A percentile compares a stretch with the other conserved stretches of the same genome.
These are phyloP conservation scores for Phyllosticta citrichinensis DNA, from an alignment of 2,329 filamentous ascomycete genomes.

Conservation along the genomic window DNA sequence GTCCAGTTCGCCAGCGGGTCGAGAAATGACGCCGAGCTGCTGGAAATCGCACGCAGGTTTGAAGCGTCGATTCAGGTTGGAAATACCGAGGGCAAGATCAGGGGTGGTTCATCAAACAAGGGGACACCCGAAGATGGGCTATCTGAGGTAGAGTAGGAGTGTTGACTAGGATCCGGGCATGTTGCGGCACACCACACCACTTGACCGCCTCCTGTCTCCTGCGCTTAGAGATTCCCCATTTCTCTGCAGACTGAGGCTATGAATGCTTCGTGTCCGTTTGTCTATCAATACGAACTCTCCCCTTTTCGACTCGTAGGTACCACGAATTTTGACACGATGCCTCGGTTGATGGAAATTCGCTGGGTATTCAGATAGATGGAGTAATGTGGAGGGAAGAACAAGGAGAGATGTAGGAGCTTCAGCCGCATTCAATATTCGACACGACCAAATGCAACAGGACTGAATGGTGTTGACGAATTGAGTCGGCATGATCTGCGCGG, in stretches of 20 bases:
- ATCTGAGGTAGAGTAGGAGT: background rate
- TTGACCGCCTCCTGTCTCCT: too few relatives aligned
- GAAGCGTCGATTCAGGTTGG: constrained; percentile 12
- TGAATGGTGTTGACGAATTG: background rate
- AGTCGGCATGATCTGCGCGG: background rate
- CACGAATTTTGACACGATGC: too few relatives aligned
- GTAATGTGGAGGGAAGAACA: background rate
- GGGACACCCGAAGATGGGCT: background rate
- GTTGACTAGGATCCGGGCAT: background rate
- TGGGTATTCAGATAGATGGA: background rate
- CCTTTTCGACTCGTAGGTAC: too few relatives aligned
- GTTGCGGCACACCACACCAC: too few relatives aligned
- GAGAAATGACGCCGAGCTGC: constrained; percentile 29
- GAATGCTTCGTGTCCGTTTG: too few relatives aligned
- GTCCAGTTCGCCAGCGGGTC: constrained; percentile 30
- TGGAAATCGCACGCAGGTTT: constrained; percentile 29
- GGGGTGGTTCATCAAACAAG: background rate
- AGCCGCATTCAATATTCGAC: background rate
- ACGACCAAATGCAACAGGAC: background rate
- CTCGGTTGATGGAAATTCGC: too few relatives aligned
- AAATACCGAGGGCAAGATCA: background rate
- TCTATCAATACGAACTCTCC: too few relatives aligned
- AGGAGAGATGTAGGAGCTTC: background rate
- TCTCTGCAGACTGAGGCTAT: too few relatives aligned
- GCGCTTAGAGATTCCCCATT: too few relatives aligned